A percentile compares a stretch with the other conserved stretches of the same genome.
phyloP scores from a whole-genome alignment of 2,329 filamentous ascomycete genomes.

The Monosporascus sp. region DNA sequence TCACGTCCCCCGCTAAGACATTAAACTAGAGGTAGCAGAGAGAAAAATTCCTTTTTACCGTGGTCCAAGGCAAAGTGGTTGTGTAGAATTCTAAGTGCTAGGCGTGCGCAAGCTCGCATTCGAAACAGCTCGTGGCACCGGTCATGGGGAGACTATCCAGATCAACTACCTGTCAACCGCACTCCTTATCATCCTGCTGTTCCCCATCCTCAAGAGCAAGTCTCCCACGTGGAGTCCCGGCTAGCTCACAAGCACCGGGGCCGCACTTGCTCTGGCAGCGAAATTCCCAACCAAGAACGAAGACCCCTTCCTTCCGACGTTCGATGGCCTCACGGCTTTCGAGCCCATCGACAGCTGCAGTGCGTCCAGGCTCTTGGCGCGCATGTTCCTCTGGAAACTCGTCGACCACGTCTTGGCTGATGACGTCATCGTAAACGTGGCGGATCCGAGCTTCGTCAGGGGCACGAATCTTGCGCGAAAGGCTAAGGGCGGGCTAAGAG shows the following conservation, averaged over 20 bases:
- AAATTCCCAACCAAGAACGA: conserved; percentile 17
- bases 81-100: too few relatives aligned
- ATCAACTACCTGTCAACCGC: conserved; percentile 33
- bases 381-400: conserved; percentile 19
- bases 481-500: conserved; percentile 17
- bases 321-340: conserved; percentile 24
- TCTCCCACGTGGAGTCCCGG: neutral
- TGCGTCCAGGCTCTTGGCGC: conserved; percentile 11
- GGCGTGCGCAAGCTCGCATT: too few relatives aligned
- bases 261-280: conserved; percentile 9
- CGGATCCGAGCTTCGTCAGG: conserved; percentile 38
- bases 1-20: too few relatives aligned
- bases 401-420: conserved; percentile 31
- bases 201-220: conserved; percentile 27
- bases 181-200: conserved; percentile 26
- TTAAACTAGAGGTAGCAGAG: too few relatives aligned
- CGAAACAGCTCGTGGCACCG: conserved; percentile 17
- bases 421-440: conserved; percentile 39
- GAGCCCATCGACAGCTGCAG: conserved; percentile 17
- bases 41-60: too few relatives aligned
- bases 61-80: too few relatives aligned
- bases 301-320: conserved; percentile 21
- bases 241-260: conserved; percentile 9
- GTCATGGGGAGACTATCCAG: conserved; percentile 36
- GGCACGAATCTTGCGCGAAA: conserved; percentile 37